Evolutionary conservation across 768 basidiomycete genomes (phyloP), one percentile per base, ranked within the genome.

Genomic region (Podaxis rugospora): DNA sequence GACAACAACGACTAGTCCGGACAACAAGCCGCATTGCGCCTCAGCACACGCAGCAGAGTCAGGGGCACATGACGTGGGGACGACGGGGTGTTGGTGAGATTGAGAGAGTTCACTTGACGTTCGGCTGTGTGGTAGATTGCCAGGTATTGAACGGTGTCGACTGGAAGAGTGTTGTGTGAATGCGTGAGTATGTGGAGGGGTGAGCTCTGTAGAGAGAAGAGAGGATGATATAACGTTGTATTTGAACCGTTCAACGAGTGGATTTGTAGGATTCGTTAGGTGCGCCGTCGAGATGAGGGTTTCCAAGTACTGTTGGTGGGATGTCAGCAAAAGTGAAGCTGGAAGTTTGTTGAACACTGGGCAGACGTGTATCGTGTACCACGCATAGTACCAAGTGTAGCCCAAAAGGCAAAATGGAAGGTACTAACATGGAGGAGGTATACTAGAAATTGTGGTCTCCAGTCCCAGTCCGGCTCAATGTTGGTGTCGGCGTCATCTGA

Each of bases 171-270:
- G 72, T 65, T n/a, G 55, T 4, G 52, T n/a, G 21, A 71, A 13
- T 61, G 66, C 59, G 10, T 49, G 32, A 65, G 72, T 49, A 55
- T 70, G 65, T 64, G 81, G 72, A 32, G 81, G 65, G 42, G 85
- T 67, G 59, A 86, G 76, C 55, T 83, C 75, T 2, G 83, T 71
- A 2, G 88, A 83, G n/a, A 92, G 79, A 7, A 92, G 76, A 6
- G 89, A 85, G 2, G 90, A 92, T 3, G 90, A 90, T 62, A 92
- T 91, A 3, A 92, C 83, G 62, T 83, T 84, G 79, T 92, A 92
- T 70, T 92, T 92, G 83, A 93, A 92, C 44, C 82, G 87, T 72
- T 93, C 90, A 7, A 84, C 82, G 66, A 91, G 89, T 18, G 80
- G 78, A 63, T 73, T 80, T 3, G 78, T 70, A 5, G 75, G 70